Conservation (phyloP, 805 yeast genomes). For the Schwanniomyces occidentalis region DNA sequence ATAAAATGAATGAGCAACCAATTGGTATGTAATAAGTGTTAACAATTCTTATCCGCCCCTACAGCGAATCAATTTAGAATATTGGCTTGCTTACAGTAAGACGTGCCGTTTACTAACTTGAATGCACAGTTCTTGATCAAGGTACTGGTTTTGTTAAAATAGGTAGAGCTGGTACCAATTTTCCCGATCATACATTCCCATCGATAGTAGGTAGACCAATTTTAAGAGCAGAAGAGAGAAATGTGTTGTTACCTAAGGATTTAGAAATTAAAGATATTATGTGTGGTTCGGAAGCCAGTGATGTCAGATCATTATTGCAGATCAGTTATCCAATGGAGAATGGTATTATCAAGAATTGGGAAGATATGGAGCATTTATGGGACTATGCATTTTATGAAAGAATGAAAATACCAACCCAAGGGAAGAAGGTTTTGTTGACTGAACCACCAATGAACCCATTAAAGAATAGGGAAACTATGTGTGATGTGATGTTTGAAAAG, state of each 20-base stretch:
- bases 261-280: constrained; percentile 89
- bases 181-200: constrained; percentile 96
- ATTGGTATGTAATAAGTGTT: constrained; percentile 25
- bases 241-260: constrained; percentile 50
- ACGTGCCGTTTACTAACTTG: constrained; percentile 7
- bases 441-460: constrained; percentile 99
- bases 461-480: constrained; percentile 87
- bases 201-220: constrained; percentile 98
- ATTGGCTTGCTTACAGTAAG: too few species aligned
- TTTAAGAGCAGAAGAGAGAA: constrained; percentile 91
- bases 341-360: constrained; percentile 97
- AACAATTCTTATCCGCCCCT: neutral
- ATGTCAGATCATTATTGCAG: constrained; percentile 85
- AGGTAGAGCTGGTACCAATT: constrained; percentile 95
- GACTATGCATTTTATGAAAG: constrained; percentile 94
- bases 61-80: neutral
- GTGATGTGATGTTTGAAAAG: constrained; percentile 88
- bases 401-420: constrained; percentile 73
- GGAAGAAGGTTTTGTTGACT: constrained; percentile 81
- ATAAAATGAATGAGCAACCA: constrained; percentile 26
- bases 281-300: constrained; percentile 96
- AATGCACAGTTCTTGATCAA: constrained; percentile 79
- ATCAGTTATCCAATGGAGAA: constrained; percentile 98
- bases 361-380: constrained; percentile 98
- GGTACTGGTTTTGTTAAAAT: constrained; percentile 98